These are phyloP conservation scores for Penicillium ochrochloron DNA, from an alignment of 495 filamentous ascomycete genomes.

Conservation along the genomic window DNA sequence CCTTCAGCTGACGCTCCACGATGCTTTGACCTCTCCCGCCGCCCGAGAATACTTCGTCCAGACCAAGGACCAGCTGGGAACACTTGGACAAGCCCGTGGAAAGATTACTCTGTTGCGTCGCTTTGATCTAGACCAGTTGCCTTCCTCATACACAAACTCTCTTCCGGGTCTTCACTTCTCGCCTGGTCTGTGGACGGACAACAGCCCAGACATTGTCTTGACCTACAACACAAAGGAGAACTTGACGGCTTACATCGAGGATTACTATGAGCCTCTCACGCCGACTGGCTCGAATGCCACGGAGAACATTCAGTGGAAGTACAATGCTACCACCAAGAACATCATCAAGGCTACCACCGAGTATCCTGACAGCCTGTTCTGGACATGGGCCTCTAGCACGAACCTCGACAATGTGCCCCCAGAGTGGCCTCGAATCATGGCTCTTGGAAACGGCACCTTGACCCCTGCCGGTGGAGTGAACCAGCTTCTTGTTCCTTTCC, in stretches of 20 bases:
- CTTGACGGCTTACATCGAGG: conserved; percentile 48
- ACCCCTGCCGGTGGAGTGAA: conserved; percentile 48
- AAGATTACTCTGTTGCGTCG: conserved; percentile 48
- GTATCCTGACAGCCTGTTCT: conserved; percentile 46
- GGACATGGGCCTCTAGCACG: conserved; percentile 53
- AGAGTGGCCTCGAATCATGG: conserved; percentile 53
- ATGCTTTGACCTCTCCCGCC: conserved; percentile 37
- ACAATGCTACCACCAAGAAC: conserved; percentile 42
- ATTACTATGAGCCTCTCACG: conserved; percentile 44
- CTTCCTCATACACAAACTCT: conserved; percentile 31
- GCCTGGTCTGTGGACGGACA: conserved; percentile 43
- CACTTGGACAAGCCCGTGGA: conserved; percentile 45
- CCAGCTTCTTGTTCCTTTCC: conserved; percentile 26
- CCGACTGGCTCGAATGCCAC: conserved; percentile 31
- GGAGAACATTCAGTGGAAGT: conserved; percentile 47
- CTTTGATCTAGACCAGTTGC: conserved; percentile 45
- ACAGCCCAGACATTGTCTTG: conserved; percentile 38
- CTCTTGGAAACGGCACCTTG: conserved; percentile 47
- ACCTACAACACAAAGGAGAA: conserved; percentile 40
- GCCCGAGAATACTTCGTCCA: conserved; percentile 46
- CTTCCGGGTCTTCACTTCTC: conserved; percentile 50
- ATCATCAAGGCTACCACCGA: conserved; percentile 35
- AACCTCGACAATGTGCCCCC: conserved; percentile 46
- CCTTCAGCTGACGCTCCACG: conserved; percentile 40
- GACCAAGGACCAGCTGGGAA: conserved; percentile 40